Base-by-base conservation (phyloP, 2,329 filamentous ascomycete species). In the Penicillium brasilianum region DNA sequence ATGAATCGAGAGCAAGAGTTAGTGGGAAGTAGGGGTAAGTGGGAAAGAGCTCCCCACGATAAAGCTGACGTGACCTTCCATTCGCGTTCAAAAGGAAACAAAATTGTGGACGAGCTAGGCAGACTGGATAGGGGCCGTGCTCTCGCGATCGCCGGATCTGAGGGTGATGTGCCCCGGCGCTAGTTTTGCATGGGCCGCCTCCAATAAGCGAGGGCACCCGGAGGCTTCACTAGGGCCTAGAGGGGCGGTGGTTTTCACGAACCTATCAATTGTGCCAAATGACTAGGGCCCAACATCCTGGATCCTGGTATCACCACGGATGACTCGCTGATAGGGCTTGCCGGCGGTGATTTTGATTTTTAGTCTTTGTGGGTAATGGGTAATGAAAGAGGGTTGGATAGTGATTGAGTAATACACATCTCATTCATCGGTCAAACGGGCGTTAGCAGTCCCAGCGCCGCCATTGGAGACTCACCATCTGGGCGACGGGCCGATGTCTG, bases 211-310 rank as follows among this genome's bases (percentile, higher is more conserved):
- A 58, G 39, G 37, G 10, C 37, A 57, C 39, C 59, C 52, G 46
- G 49, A 9, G 37, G 25, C 20, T 10, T 32, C 34, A 25, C 39
- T 20, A 34, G 14, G 50, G 30, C 25, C 48, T 32, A 28, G 48
- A 51, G 36, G 11, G 28, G 14, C 13, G 18, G 37, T 34, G 55
- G 41, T 54, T 57, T 55, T 20, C 20, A 53, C 59, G 62, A 67
- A 64, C 67, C 62, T 65, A 64, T 68, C 66, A 70, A 68, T 55
- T 55, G 25, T 66, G 41, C 44, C 59, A 59, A 53, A 62, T 64
- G 53, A 61, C 61, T 67, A 60, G 58, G 68, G 64, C 67, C 67
- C 68, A 69, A 61, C 53, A 69, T 44, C 64, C 65, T 61, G 68
- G 68, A 60, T 63, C 65, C 67, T 65, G 68, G 68, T 54, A 58